Percentiles rank a stretch among this genome's conserved stretches.
Conservation (phyloP, 345 rosid species). For the Hirschfeldia incana region DNA sequence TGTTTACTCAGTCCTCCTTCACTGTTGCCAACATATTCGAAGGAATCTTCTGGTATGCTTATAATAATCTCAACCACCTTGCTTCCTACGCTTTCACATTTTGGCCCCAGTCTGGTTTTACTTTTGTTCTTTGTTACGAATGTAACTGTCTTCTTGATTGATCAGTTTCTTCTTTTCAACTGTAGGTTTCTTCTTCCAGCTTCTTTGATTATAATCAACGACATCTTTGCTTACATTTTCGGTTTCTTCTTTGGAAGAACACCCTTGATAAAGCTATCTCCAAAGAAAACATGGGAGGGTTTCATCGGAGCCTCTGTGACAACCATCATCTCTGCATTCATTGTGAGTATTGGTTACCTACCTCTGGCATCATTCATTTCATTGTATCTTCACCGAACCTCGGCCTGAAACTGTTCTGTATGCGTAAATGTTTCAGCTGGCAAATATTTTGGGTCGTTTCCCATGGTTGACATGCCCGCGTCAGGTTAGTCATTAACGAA, state of each 20-base stretch:
- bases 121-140: neutral
- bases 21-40: conserved; percentile 98
- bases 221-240: conserved; percentile 77
- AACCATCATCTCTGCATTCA: conserved; percentile 86
- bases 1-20: conserved; percentile 94
- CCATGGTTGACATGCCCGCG: conserved; percentile 97
- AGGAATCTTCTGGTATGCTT: conserved; percentile 88
- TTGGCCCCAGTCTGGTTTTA: neutral
- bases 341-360: conserved; percentile 51
- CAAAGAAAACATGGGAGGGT: conserved; percentile 99
- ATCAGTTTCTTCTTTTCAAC: neutral
- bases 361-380: neutral
- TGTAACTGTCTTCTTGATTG: neutral
- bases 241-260: conserved; percentile 99
- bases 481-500: conserved; percentile 55
- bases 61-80: neutral
- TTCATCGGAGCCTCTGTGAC: conserved; percentile 92
- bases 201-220: conserved; percentile 89
- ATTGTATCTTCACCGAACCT: neutral
- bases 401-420: conserved; percentile 12
- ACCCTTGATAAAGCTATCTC: conserved; percentile 91
- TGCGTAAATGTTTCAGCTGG: conserved; percentile 63
- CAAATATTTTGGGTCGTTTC: conserved; percentile 83
- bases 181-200: conserved; percentile 99
- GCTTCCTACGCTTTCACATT: neutral